Base-by-base conservation (phyloP, 768 basidiomycete species). In the Phaeotremella skinneri region DNA sequence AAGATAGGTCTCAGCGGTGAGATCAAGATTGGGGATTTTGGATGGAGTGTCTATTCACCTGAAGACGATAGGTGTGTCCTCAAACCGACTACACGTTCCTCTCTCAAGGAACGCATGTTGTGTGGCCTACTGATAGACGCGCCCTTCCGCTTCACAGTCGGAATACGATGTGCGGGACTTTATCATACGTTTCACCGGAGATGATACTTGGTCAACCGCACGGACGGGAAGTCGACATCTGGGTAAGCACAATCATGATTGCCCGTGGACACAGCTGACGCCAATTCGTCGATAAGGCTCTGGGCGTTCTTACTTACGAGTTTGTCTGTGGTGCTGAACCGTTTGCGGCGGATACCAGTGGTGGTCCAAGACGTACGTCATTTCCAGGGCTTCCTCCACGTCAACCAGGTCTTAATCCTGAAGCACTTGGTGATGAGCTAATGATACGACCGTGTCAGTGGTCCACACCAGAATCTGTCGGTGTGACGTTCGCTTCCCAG, bases 21-120 rank as follows among this genome's bases (percentile, higher is more conserved):
- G 75, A 82, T 99, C 69, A 98, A 99, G 82, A 97, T 99, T 59
- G 96, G 87, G 1, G 94, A 98, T 78, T 98, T 98, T 76, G 96
- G 96, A 4, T 99, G 96, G 94, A 90, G 87, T 64, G 75, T 76
- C 16, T 62, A 73, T 45, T 65, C 72, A 23, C 63, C 70, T 23
- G 45, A 59, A 6, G 67, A 67, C 42, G 59, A 62, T 52, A 61
- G 69, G 73, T 68, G 13, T 21, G 67, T 62, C 6, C 13, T 20
- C 21, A 45, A 9, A 45, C 13, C 11, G 43, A 45, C 20, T 42
- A 14, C 5, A 14, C 26, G 14, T 9, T 17, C 5, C 20, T 23
- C 5, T 11, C 17, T 9, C 27, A 25, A 34, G n/a, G 16, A n/a
- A 7, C 30, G 7, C 4, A 53, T n/a, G 9, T 32, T 7, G 29